A percentile compares a stretch with the other conserved stretches of the same genome.
phyloP scores from a whole-genome alignment of 2,329 filamentous ascomycete genomes.

The Diaporthe caulivora region DNA sequence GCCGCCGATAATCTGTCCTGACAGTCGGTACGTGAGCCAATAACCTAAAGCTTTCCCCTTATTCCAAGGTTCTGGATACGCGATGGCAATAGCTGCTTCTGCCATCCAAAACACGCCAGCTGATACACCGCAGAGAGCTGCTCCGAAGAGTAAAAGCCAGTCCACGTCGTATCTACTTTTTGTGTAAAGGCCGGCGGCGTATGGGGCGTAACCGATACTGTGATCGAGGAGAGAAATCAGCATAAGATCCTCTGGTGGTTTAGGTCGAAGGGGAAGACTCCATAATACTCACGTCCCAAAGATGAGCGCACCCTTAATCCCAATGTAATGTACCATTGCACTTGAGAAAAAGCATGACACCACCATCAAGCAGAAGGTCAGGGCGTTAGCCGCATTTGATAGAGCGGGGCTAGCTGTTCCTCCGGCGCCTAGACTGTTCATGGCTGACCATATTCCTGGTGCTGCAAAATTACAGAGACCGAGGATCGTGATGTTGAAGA shows the following conservation, averaged over 20 bases:
- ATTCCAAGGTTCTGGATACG: slow-evolving; percentile 79
- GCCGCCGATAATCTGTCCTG: slow-evolving; percentile 71
- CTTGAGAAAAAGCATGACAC: slow-evolving; percentile 68
- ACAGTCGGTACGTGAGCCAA: slow-evolving; percentile 70
- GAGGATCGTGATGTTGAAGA: slow-evolving; percentile 79
- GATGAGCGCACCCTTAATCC: slow-evolving; percentile 78
- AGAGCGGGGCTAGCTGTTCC: slow-evolving; percentile 56
- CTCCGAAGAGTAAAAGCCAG: slow-evolving; percentile 78
- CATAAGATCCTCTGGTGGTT: background rate
- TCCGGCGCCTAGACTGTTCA: slow-evolving; percentile 57
- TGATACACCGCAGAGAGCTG: slow-evolving; percentile 76
- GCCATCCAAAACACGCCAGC: slow-evolving; percentile 83
- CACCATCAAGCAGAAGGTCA: slow-evolving; percentile 59
- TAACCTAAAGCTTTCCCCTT: slow-evolving; percentile 74
- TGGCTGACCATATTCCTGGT: slow-evolving; percentile 70
- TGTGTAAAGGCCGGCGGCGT: slow-evolving; percentile 77
- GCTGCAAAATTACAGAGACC: slow-evolving; percentile 79
- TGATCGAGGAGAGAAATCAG: background rate
- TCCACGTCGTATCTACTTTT: slow-evolving; percentile 78
- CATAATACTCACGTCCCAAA: slow-evolving; percentile 69
- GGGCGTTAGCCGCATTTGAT: slow-evolving; percentile 59
- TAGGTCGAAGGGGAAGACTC: background rate
- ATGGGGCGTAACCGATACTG: slow-evolving; percentile 76
- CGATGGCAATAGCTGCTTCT: slow-evolving; percentile 79
- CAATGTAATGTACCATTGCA: slow-evolving; percentile 73